phyloP scores from a whole-genome alignment of 139 green algal species.

The Parachlorella kessleri region DNA sequence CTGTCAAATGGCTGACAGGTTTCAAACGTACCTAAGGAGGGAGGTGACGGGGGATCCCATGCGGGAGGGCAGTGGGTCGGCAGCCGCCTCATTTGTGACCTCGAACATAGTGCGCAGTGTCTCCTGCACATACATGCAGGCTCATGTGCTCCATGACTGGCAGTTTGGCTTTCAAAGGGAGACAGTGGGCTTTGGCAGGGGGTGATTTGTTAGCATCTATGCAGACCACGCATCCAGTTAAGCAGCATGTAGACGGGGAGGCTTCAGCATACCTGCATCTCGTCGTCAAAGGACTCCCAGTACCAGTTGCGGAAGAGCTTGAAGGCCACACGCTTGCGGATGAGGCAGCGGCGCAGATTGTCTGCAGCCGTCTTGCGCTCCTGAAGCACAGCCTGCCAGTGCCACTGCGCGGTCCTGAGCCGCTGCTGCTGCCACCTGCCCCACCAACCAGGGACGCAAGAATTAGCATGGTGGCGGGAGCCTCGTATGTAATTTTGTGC shows the following conservation, averaged over 20 bases:
- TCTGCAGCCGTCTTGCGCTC: slow-evolving; percentile 16
- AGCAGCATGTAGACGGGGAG: too few relatives aligned
- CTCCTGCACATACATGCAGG: slow-evolving; percentile 44
- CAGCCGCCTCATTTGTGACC: slow-evolving; percentile 35
- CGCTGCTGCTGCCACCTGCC: slow-evolving; percentile 16
- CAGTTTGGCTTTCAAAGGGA: too few relatives aligned
- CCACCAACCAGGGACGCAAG: too few relatives aligned
- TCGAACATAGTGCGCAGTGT: slow-evolving; percentile 56
- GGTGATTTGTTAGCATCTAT: too few relatives aligned
- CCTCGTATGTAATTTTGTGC: too few relatives aligned
- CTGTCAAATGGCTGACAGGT: too few relatives aligned
- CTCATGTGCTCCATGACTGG: too few relatives aligned
- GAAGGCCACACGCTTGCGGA: slow-evolving; percentile 67
- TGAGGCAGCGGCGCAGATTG: slow-evolving; percentile 55
- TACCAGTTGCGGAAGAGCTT: slow-evolving; percentile 72
- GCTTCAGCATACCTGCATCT: slow-evolving; percentile 44
- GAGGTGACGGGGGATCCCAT: slow-evolving; percentile 15
- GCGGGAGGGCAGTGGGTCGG: slow-evolving; percentile 33
- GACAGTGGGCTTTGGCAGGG: too few relatives aligned
- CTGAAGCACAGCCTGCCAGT: slow-evolving; percentile 32
- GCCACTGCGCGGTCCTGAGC: slow-evolving; percentile 25
- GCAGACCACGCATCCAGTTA: too few relatives aligned
- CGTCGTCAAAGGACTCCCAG: slow-evolving; percentile 74
- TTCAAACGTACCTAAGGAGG: slow-evolving; percentile 13
- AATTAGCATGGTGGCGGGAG: background rate